A percentile compares a stretch with the other conserved stretches of the same genome.
These are phyloP conservation scores for Aureobasidium mangrovei DNA, from an alignment of 2,329 filamentous ascomycete genomes.

Conservation along the genomic window DNA sequence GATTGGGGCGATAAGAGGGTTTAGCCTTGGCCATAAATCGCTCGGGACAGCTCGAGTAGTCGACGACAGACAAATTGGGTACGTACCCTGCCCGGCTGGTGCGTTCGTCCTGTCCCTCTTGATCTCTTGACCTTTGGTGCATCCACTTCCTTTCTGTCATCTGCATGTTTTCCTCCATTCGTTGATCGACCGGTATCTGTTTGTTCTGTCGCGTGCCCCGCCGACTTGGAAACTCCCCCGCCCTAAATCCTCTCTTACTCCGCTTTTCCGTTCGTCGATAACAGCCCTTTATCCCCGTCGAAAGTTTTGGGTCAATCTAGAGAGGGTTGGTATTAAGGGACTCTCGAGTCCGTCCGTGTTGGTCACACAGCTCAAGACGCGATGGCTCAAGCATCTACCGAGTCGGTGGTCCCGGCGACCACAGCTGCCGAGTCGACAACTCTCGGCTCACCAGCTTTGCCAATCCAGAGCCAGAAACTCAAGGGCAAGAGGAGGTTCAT, in stretches of 20 bases:
- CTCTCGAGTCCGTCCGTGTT: not conserved
- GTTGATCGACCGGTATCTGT: constrained; percentile 4
- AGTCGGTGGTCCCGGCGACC: constrained; percentile 10
- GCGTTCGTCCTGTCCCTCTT: not conserved
- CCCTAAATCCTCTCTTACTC: not conserved
- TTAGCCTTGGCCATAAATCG: constrained; percentile 8
- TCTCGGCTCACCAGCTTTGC: not conserved
- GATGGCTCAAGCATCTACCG: constrained; percentile 10
- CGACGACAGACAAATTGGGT: constrained; percentile 10
- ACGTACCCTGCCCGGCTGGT: not conserved
- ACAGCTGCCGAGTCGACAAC: not conserved
- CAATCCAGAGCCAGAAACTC: constrained; percentile 42
- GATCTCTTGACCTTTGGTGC: constrained; percentile 8
- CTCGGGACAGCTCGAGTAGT: constrained; percentile 3
- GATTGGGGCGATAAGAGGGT: constrained; percentile 10
- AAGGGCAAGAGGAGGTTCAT: constrained; percentile 64
- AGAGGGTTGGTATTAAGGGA: not conserved
- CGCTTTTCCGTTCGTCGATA: constrained; percentile 7
- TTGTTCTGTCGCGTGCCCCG: constrained; percentile 3
- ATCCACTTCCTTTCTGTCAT: not conserved
- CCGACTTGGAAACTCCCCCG: not conserved
- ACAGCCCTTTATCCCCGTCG: constrained; percentile 1
- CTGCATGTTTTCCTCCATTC: constrained; percentile 9
- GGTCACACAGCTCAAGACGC: not conserved
- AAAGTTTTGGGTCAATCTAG: constrained; percentile 1